A percentile compares a stretch with the other conserved stretches of the same genome.
Evolutionary conservation across 2,329 filamentous ascomycete genomes (phyloP).

Genomic region (Ophiostoma sp.): DNA sequence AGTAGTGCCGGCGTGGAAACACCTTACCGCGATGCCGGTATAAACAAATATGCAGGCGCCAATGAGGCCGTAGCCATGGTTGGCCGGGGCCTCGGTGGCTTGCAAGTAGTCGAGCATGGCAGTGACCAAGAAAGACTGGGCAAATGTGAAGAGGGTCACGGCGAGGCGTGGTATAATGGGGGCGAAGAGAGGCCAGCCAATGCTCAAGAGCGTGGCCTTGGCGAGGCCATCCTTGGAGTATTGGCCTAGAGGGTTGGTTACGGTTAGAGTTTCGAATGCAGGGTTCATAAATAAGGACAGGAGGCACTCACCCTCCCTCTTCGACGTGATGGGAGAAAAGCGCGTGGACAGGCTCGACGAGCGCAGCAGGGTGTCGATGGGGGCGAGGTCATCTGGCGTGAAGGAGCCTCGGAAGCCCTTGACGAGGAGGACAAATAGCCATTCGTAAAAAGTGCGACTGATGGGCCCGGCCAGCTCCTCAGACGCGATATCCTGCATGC

Average conservation of each 20-base stretch:
- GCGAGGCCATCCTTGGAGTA: conserved; percentile 22
- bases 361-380: too few relatives aligned
- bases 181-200: conserved; percentile 20
- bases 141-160: conserved; percentile 23
- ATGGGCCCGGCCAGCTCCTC: too few relatives aligned
- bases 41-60: conserved; percentile 24
- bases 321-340: neutral
- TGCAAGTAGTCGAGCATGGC: conserved; percentile 22
- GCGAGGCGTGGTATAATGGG: conserved; percentile 22
- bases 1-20: too few relatives aligned
- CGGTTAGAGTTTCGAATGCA: too few relatives aligned
- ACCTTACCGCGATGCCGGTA: conserved; percentile 21
- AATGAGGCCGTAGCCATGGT: conserved; percentile 26
- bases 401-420: neutral
- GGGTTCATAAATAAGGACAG: conserved; percentile 16
- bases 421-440: conserved; percentile 48
- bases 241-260: conserved; percentile 16
- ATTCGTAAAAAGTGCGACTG: conserved; percentile 43
- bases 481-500: conserved; percentile 24
- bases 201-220: conserved; percentile 16
- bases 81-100: neutral
- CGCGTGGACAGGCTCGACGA: too few relatives aligned
- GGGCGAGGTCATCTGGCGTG: too few relatives aligned
- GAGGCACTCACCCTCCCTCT: conserved; percentile 30
- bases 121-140: conserved; percentile 25